These are phyloP conservation scores for Diplogelasinospora grovesii DNA, from an alignment of 495 filamentous ascomycete genomes.

Conservation along the genomic window DNA sequence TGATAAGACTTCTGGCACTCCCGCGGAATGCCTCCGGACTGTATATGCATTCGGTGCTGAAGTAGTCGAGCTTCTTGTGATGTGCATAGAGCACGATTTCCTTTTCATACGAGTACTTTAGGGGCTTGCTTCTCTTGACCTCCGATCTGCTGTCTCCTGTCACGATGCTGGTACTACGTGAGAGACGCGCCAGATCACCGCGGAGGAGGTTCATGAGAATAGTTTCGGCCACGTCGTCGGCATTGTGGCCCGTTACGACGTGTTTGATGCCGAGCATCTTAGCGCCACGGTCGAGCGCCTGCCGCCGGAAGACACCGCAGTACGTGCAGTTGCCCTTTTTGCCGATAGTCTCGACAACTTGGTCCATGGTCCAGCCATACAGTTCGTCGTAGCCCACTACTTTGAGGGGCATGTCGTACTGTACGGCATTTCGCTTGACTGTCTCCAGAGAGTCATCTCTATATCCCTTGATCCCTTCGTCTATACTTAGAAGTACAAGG, in stretches of 20 bases:
- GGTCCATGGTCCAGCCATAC: constrained; percentile 99
- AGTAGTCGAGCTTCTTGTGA: constrained; percentile 94
- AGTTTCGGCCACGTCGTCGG: constrained; percentile 97
- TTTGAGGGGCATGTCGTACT: constrained; percentile 84
- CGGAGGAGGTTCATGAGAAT: constrained; percentile 94
- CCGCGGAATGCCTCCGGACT: constrained; percentile 97
- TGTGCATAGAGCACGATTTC: constrained; percentile 97
- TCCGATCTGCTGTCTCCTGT: constrained; percentile 68
- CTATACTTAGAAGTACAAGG: constrained; percentile 81
- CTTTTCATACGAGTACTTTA: constrained; percentile 98
- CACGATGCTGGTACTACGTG: constrained; percentile 85
- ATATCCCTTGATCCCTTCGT: constrained; percentile 96
- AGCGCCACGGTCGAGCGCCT: constrained; percentile 89
- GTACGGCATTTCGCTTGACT: constrained; percentile 84
- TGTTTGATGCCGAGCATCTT: constrained; percentile 82
- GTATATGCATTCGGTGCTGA: constrained; percentile 97
- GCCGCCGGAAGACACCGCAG: constrained; percentile 91
- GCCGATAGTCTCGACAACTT: constrained; percentile 89
- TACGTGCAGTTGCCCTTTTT: constrained; percentile 99
- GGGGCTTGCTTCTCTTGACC: constrained; percentile 86
- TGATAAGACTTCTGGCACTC: constrained; percentile 84
- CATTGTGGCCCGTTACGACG: constrained; percentile 96
- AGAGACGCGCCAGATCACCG: constrained; percentile 81
- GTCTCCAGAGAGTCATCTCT: constrained; percentile 93
- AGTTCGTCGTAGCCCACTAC: constrained; percentile 91